Evolutionary conservation across 495 filamentous ascomycete genomes (phyloP), one percentile per base, ranked within the genome.

Genomic region (Tuber borchii): DNA sequence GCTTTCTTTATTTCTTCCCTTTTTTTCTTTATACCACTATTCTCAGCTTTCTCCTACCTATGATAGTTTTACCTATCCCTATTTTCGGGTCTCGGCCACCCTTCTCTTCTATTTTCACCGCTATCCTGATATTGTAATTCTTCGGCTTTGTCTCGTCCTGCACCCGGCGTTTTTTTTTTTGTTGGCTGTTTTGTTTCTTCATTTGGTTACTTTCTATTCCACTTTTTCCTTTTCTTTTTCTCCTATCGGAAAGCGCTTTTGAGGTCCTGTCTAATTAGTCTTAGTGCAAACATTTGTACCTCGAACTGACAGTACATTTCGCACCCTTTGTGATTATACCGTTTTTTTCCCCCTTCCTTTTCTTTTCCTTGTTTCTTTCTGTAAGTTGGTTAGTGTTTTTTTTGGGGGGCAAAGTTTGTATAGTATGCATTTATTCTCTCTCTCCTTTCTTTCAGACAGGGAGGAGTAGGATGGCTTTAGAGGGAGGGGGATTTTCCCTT

Each of bases 1-100:
- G 34, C 22, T 51, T 22, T n/a, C 40, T 51, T 75, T 71, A 51
- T 79, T 65, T 71, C 75, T 69, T 40, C 26, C 44, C 43, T 74
- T 56, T 72, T 51, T 70, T 76, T 70, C 14, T 34, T 65, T 73
- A 16, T 65, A 73, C 48, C 26, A 40, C 20, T 46, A 39, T 73
- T 71, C 56, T 14, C n/a, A 61, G n/a, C 42, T 48, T 48, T 72
- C 17, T 71, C 39, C 12, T n/a, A 16, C 7, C 20, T n/a, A 51
- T 26, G 20, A 51, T 26, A 26, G 19, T 31, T 61, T 34, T 73
- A 17, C 12, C 31, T 71, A 22, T 61, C 22, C 37, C 42, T 73
- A 43, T 69, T 71, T 31, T 44, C 5, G 45, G 34, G 69, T 70
- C 48, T 46, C 0, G 22, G 22, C 2, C 12, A 26, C 48, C 4